These are phyloP conservation scores for Chytriomyces sp. DNA, from an alignment of 192 early-diverging fungal genomes.

Conservation along the genomic window DNA sequence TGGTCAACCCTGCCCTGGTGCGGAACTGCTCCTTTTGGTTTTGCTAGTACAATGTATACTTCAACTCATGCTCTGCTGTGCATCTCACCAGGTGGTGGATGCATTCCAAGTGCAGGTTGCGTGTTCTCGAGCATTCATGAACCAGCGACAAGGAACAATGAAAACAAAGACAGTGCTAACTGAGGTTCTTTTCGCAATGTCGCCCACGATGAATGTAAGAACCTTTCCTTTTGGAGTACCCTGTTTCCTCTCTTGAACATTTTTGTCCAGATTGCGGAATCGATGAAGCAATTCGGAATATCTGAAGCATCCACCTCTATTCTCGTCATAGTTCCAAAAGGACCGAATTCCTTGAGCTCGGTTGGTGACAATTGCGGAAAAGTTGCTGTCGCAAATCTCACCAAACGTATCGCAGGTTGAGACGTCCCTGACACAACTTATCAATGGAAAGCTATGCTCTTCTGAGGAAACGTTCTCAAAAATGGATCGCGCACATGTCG, in stretches of 20 bases:
- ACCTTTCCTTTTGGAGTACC: background rate
- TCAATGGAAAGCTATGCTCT: background rate
- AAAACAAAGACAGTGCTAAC: slow-evolving; percentile 45
- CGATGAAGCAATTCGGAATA: slow-evolving; percentile 43
- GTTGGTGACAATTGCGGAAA: background rate
- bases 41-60: background rate
- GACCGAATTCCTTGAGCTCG: too few relatives aligned
- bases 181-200: slow-evolving; percentile 52
- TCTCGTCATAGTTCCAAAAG: slow-evolving; percentile 23
- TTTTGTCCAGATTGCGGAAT: slow-evolving; percentile 40
- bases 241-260: background rate
- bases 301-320: slow-evolving; percentile 33
- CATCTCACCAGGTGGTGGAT: slow-evolving; percentile 34
- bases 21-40: slow-evolving; percentile 6
- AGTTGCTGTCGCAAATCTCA: slow-evolving; percentile 10
- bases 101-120: slow-evolving; percentile 47
- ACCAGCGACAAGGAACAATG: slow-evolving; percentile 38
- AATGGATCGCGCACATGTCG: background rate
- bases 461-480: background rate
- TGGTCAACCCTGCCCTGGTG: slow-evolving; percentile 45
- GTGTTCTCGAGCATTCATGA: slow-evolving; percentile 37
- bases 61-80: background rate
- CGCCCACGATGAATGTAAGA: slow-evolving; percentile 42
- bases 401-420: background rate
- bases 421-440: background rate